Percentiles rank a stretch among this genome's conserved stretches.
Conservation (phyloP, 2,329 filamentous ascomycete genomes). For the Arthrobotrys sinensis region DNA sequence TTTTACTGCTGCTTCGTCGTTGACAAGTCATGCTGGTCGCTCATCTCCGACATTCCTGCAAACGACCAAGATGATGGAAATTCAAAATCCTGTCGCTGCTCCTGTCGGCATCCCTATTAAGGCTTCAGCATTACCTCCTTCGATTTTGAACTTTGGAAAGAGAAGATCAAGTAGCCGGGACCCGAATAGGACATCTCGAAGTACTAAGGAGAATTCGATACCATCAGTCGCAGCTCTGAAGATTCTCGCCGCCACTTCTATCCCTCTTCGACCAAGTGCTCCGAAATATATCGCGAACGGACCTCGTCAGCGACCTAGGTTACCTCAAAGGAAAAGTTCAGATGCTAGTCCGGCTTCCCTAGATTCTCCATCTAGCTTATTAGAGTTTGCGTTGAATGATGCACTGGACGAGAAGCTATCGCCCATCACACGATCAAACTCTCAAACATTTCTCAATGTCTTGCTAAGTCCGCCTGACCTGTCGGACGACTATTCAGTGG, state of each 20-base stretch:
- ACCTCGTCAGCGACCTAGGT: slow-evolving; percentile 53
- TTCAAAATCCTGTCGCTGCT: slow-evolving; percentile 54
- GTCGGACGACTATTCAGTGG: slow-evolving; percentile 61
- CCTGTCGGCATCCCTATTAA: slow-evolving; percentile 55
- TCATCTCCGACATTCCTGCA: slow-evolving; percentile 47
- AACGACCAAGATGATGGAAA: slow-evolving; percentile 49
- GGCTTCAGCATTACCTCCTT: slow-evolving; percentile 37
- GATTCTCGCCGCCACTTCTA: slow-evolving; percentile 63
- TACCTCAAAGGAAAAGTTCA: slow-evolving; percentile 51
- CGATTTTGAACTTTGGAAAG: slow-evolving; percentile 45
- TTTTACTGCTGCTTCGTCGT: slow-evolving; percentile 24
- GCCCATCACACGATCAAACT: slow-evolving; percentile 62
- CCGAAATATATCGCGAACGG: slow-evolving; percentile 38
- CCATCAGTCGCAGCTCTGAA: slow-evolving; percentile 64
- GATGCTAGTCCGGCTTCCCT: slow-evolving; percentile 59
- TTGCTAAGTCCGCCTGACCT: slow-evolving; percentile 64
- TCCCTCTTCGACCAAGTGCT: slow-evolving; percentile 59
- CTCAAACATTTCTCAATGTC: slow-evolving; percentile 62
- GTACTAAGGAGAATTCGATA: slow-evolving; percentile 43
- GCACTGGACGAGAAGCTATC: slow-evolving; percentile 61
- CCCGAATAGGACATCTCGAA: slow-evolving; percentile 12
- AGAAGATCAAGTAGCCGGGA: slow-evolving; percentile 30
- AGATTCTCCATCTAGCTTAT: slow-evolving; percentile 61
- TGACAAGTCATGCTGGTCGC: slow-evolving; percentile 54
- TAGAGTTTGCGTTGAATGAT: slow-evolving; percentile 62